Base-by-base conservation (phyloP, 2,329 filamentous ascomycete genomes). In the Sclerotinia sclerotiorum region DNA sequence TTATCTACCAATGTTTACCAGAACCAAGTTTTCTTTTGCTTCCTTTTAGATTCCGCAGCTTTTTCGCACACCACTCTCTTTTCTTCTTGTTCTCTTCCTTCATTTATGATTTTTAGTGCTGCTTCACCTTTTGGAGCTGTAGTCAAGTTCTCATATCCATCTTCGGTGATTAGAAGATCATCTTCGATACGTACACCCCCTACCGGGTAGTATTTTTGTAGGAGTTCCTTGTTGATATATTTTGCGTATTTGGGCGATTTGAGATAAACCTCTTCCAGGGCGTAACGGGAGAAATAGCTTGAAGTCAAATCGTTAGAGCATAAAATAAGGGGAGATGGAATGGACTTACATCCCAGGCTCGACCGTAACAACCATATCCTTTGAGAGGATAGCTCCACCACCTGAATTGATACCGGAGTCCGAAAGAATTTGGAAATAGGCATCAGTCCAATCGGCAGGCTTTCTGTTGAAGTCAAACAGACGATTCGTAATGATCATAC, bases 171-270 rank as follows among this genome's bases (percentile, higher is more conserved):
- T 29, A 95, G 82, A 51, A 98, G 85, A 78, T 94, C 92, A 76
- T 98, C 93, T 81, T 99, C 95, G 70, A 98, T 96, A 58, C 95
- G 86, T 35, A 97, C 93, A 46, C 95, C 95, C 21, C 94, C 95
- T 0, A 98, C 89, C 35, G 80, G 81, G 82, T 91, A 94, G 78
- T 90, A 94, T 71, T 81, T 82, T 70, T 88, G 87, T 61, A 95
- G 79, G 6, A 89, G 84, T 6, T 83, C 81, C 72, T 81, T 81
- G 78, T 94, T 84, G 75, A 95, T 89, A 74, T 86, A 91, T 69
- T 83, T 82, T 51, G 83, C 81, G 76, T 90, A 87, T 82, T 80
- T 2, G 42, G 83, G 80, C 69, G 86, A 83, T 64, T 84, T 82
- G 73, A 90, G 82, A 76, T 91, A 86, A 76, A 88, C 89, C 27